These are phyloP conservation scores for Suhomyces canberraensis DNA, from an alignment of 805 yeast genomes.

Conservation along the genomic window DNA sequence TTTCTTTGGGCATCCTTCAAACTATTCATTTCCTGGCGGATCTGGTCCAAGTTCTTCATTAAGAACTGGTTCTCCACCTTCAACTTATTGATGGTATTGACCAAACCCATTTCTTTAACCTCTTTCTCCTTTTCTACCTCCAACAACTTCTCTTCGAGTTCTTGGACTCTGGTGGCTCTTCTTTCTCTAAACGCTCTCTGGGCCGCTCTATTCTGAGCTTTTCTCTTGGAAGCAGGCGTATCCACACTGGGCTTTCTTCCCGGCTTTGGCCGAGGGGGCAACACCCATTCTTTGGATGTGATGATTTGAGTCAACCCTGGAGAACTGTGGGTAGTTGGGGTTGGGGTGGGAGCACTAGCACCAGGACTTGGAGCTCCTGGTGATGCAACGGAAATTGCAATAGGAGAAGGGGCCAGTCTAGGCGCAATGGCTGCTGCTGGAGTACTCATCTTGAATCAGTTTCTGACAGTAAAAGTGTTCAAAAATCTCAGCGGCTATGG, in stretches of 20 bases:
- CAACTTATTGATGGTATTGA: conserved; percentile 49
- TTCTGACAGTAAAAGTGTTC: too few species aligned
- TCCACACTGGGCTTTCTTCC: conserved; percentile 65
- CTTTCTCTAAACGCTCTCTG: conserved; percentile 89
- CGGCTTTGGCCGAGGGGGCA: conserved; percentile 62
- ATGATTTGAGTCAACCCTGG: conserved; percentile 43
- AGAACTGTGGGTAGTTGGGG: conserved; percentile 1
- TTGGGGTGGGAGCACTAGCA: not conserved
- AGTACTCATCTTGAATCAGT: conserved; percentile 2
- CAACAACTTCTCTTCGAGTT: conserved; percentile 65
- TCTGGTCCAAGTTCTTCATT: conserved; percentile 40
- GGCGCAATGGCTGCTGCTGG: conserved; percentile 11
- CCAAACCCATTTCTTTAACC: conserved; percentile 51
- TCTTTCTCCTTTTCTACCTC: conserved; percentile 68
- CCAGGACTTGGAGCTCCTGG: conserved; percentile 1
- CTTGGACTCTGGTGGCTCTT: conserved; percentile 76
- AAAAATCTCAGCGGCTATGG: too few species aligned
- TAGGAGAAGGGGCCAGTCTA: conserved; percentile 14
- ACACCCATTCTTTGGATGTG: conserved; percentile 57
- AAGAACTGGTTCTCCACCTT: conserved; percentile 45
- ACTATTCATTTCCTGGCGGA: conserved; percentile 30
- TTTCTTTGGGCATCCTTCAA: conserved; percentile 15
- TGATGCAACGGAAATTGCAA: conserved; percentile 7
- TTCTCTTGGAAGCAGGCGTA: conserved; percentile 79
- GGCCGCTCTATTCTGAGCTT: conserved; percentile 93